These are phyloP conservation scores for Phytophthora pini DNA, from an alignment of 352 stramenopile genomes.

Conservation along the genomic window DNA sequence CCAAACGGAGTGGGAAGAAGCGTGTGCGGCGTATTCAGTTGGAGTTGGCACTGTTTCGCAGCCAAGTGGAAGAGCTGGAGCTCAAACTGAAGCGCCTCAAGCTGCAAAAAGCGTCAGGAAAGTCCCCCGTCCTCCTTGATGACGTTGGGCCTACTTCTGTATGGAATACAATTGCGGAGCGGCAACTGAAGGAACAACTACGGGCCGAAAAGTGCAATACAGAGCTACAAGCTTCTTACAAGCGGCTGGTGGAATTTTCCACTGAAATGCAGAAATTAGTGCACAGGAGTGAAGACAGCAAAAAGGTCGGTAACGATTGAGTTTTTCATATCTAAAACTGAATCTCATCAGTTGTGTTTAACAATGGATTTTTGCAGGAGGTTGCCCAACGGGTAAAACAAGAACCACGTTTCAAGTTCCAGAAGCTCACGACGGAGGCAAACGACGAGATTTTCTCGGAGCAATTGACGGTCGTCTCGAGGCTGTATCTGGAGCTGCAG, in stretches of 20 bases:
- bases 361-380: slow-evolving; percentile 1
- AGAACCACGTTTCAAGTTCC: not conserved
- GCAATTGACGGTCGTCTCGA: slow-evolving; percentile 1
- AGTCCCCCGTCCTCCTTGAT: too few species aligned
- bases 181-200: slow-evolving; percentile 23
- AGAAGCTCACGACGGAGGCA: not conserved
- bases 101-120: not conserved
- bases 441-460: slow-evolving; percentile 14
- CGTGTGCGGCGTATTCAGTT: slow-evolving; percentile 19
- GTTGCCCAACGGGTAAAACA: not conserved
- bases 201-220: slow-evolving; percentile 25
- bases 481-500: slow-evolving; percentile 7
- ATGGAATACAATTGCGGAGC: slow-evolving; percentile 26
- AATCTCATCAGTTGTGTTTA: too few species aligned
- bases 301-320: not conserved
- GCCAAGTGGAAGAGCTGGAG: slow-evolving; percentile 38
- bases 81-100: slow-evolving; percentile 24
- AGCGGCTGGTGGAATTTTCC: slow-evolving; percentile 1
- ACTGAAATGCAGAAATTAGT: not conserved
- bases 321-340: too few species aligned
- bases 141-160: not conserved
- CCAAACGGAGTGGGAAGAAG: slow-evolving; percentile 7
- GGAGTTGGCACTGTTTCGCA: slow-evolving; percentile 34
- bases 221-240: slow-evolving; percentile 10
- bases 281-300: not conserved